Base-by-base conservation (phyloP, 1,284 basidiomycete genomes). In the Hypsizygus ulmarius region DNA sequence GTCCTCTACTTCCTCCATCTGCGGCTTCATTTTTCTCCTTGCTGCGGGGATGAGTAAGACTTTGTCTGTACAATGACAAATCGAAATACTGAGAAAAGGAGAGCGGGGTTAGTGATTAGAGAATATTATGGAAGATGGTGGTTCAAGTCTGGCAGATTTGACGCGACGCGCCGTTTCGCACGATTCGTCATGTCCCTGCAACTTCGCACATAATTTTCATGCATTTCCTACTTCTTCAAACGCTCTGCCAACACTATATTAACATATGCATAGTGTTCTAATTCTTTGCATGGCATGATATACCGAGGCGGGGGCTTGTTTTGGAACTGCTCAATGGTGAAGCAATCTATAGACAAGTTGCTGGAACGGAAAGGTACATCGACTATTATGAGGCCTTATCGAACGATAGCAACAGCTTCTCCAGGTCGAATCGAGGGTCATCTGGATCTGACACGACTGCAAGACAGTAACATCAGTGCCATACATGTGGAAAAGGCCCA, bases 341-440 rank as follows among this genome's bases (percentile, higher is more conserved):
- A 43, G 40, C 37, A 45, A 37, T 55, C 49, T 55, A 50, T 51
- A 45, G 30, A 46, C 32, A 49, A 43, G 45, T 49, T 27, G 43
- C 32, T n/a, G 36, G 19, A 19, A 32, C 38, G 18, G 21, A 25
- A 25, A 25, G 37, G 44, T 54, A 55, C 38, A 48, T n/a, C n/a
- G 43, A 45, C 39, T 58, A 55, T 52, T 54, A 58, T 47, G 67
- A 66, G 45, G 82, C 79, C 60, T 76, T 78, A 67, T 90, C 88
- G 78, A 82, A 87, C 65, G 82, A 81, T 42, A 74, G 75, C 66
- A 98, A 67, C 57, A 97, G 75, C 73, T 93, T 93, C 78, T 98
- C 96, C 65, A 98, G 78, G 78, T 99, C 95, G 73, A 99, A 99
- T 58, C 82, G 85, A 54, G 95, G 92, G 71, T 96, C 87, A 63